Evolutionary conservation across 768 basidiomycete species (phyloP).

Genomic region (Rhizopogon rudus): DNA sequence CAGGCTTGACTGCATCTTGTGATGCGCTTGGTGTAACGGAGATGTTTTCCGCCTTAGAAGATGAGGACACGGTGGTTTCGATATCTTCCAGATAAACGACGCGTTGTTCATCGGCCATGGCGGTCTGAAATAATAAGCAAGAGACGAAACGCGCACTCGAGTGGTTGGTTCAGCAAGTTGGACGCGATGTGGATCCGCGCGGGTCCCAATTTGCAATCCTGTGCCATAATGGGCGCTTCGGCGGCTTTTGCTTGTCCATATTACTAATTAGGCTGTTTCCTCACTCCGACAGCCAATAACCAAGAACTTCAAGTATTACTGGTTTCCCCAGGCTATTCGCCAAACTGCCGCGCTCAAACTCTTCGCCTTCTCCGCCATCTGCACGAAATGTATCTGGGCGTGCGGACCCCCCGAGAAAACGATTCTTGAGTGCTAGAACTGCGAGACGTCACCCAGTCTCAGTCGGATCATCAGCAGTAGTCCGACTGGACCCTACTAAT

Average conservation of each 20-base stretch:
- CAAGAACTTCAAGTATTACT: not conserved
- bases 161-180: not conserved
- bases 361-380: slow-evolving; percentile 71
- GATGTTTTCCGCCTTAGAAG: slow-evolving; percentile 1
- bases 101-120: slow-evolving; percentile 21
- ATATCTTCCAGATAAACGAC: slow-evolving; percentile 45
- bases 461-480: slow-evolving; percentile 12
- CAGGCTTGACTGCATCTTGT: slow-evolving; percentile 11
- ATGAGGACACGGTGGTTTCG: slow-evolving; percentile 18
- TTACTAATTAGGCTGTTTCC: not conserved
- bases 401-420: slow-evolving; percentile 40
- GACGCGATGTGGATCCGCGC: not conserved
- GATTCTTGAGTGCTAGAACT: slow-evolving; percentile 24
- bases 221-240: not conserved
- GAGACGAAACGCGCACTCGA: not conserved
- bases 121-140: slow-evolving; percentile 5
- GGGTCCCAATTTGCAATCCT: not conserved
- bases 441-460: slow-evolving; percentile 21
- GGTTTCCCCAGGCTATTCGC: slow-evolving; percentile 9
- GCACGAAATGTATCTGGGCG: slow-evolving; percentile 48
- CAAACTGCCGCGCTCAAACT: slow-evolving; percentile 78
- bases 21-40: slow-evolving; percentile 17
- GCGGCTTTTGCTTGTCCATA: not conserved
- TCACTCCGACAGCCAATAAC: not conserved
- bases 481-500: slow-evolving; percentile 24